phyloP scores from a whole-genome alignment of 2,329 filamentous ascomycete species.

The Lachnellula cervina region DNA sequence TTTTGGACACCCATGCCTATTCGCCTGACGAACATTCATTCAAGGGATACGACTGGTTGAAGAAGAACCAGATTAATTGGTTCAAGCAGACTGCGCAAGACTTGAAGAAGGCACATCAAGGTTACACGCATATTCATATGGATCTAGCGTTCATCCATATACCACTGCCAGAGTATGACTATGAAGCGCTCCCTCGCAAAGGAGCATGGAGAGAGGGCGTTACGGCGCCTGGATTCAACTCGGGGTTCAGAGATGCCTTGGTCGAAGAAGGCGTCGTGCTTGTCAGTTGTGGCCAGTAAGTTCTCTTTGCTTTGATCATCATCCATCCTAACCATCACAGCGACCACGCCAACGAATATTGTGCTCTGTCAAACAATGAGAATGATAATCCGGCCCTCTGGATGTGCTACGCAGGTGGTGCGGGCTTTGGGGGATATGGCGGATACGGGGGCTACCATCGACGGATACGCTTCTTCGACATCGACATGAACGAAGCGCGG shows the following conservation, averaged over 20 bases:
- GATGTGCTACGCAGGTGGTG: constrained; percentile 97
- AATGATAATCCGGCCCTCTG: constrained; percentile 63
- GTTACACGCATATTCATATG: constrained; percentile 90
- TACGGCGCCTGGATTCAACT: constrained; percentile 85
- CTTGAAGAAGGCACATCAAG: constrained; percentile 70
- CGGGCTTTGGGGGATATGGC: constrained; percentile 91
- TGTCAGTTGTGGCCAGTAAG: constrained; percentile 86
- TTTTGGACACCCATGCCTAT: constrained; percentile 90
- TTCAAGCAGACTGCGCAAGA: constrained; percentile 73
- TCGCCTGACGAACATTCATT: constrained; percentile 84
- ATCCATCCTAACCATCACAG: constrained; percentile 37
- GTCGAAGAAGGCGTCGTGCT: constrained; percentile 80
- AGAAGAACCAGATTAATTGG: constrained; percentile 90
- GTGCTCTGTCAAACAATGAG: constrained; percentile 54
- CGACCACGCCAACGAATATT: constrained; percentile 97
- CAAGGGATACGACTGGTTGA: constrained; percentile 96
- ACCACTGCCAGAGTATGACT: constrained; percentile 81
- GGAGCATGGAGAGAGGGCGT: constrained; percentile 78
- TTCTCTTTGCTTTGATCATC: constrained; percentile 21
- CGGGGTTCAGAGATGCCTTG: constrained; percentile 86
- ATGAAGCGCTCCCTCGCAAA: constrained; percentile 52
- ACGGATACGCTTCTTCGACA: constrained; percentile 81
- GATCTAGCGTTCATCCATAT: constrained; percentile 98
- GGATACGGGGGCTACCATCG: constrained; percentile 84
- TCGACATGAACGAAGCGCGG: constrained; percentile 85